Evolutionary conservation across 306 rosid species (phyloP).

Genomic region (Vicia villosa): DNA sequence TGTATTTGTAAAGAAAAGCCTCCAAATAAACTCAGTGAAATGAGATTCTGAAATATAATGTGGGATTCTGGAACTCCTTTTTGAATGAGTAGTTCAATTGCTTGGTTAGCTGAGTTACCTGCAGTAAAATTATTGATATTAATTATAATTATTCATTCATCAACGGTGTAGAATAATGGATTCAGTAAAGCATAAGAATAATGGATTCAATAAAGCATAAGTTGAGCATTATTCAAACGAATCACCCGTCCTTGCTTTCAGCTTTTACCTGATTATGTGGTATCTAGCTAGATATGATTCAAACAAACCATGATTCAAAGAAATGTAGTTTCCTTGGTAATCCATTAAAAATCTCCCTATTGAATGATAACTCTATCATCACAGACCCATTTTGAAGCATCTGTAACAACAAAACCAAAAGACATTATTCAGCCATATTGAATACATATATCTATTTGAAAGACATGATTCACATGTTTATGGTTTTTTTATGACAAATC

Average conservation of each 20-base stretch:
- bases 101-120: conserved; percentile 98
- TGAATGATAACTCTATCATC: too few relatives aligned
- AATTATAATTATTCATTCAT: conserved; percentile 31
- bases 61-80: conserved; percentile 96
- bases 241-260: background rate
- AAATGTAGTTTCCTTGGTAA: too few relatives aligned
- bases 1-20: conserved; percentile 11
- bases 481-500: too few relatives aligned
- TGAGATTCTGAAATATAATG: conserved; percentile 88
- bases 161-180: conserved; percentile 11
- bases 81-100: conserved; percentile 85
- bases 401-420: too few relatives aligned
- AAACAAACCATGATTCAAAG: too few relatives aligned
- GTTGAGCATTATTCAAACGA: conserved; percentile 2
- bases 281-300: conserved; percentile 20
- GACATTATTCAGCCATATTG: too few relatives aligned
- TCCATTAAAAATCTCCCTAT: too few relatives aligned
- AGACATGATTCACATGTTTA: too few relatives aligned
- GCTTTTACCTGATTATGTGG: background rate
- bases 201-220: too few relatives aligned
- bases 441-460: too few relatives aligned
- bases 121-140: conserved; percentile 37
- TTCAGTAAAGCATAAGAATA: too few relatives aligned
- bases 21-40: conserved; percentile 69
- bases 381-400: too few relatives aligned